phyloP scores from a whole-genome alignment of 495 filamentous ascomycete species.

The Hypoxylon fuscum region DNA sequence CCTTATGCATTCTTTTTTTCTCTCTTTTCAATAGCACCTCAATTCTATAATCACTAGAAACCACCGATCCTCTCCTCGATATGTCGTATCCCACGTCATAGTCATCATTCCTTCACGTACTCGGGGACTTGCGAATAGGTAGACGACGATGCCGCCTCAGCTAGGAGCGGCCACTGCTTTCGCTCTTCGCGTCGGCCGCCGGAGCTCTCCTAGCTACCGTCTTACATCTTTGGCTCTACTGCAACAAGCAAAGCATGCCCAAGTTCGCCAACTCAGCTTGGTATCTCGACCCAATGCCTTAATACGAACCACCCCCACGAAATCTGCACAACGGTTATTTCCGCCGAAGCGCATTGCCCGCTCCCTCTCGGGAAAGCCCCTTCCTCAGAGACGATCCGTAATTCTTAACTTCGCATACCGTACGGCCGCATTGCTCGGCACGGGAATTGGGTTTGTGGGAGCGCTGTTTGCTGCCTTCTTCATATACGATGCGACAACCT shows the following conservation, averaged over 20 bases:
- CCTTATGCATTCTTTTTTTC: no score
- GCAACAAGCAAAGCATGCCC: slow-evolving; percentile 15
- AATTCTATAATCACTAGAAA: no score
- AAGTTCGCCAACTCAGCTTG: slow-evolving; percentile 27
- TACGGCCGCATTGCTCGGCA: slow-evolving; percentile 59
- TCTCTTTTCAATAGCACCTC: no score
- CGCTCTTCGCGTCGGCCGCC: slow-evolving; percentile 28
- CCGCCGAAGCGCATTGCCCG: slow-evolving; percentile 36
- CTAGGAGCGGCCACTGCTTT: slow-evolving; percentile 29
- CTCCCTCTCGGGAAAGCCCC: slow-evolving; percentile 57
- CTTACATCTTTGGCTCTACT: slow-evolving; percentile 10
- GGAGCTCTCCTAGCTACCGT: slow-evolving; percentile 28
- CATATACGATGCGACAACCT: slow-evolving; percentile 92
- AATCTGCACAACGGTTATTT: slow-evolving; percentile 21
- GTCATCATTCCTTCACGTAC: no score
- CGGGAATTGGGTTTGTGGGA: slow-evolving; percentile 55
- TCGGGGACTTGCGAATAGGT: no score
- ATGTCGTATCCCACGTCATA: no score
- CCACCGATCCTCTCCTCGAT: no score
- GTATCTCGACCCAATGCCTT: slow-evolving; percentile 27
- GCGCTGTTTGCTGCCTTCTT: slow-evolving; percentile 81
- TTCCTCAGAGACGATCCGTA: slow-evolving; percentile 54
- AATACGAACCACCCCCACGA: slow-evolving; percentile 20
- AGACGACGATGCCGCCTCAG: slow-evolving; percentile 34
- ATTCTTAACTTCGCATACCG: slow-evolving; percentile 61